Evolutionary conservation across 2,329 filamentous ascomycete species (phyloP).

Genomic region (Onygenales sp.): DNA sequence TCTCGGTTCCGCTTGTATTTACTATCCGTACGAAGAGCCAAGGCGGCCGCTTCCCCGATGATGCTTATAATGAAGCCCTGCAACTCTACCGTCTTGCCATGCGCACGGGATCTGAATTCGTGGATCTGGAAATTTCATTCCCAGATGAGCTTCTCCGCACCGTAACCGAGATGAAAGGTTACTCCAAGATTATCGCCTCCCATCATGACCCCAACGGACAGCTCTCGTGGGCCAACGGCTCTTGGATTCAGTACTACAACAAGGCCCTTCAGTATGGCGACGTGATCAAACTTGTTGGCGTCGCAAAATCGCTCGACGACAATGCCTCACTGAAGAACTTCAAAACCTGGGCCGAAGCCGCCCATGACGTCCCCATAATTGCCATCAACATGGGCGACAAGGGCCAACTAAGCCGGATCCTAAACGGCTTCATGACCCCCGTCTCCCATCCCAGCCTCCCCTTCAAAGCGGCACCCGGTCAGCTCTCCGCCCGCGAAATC

Average conservation of each 20-base stretch:
- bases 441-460: slow-evolving; percentile 85
- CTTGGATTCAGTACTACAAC: slow-evolving; percentile 87
- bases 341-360: slow-evolving; percentile 61
- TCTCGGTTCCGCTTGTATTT: slow-evolving; percentile 77
- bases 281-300: slow-evolving; percentile 86
- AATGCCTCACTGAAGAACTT: slow-evolving; percentile 80
- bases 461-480: slow-evolving; percentile 86
- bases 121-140: slow-evolving; percentile 86
- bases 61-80: slow-evolving; percentile 59
- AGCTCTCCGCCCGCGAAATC: slow-evolving; percentile 84
- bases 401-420: slow-evolving; percentile 80
- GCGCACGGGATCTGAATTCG: slow-evolving; percentile 78
- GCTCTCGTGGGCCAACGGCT: slow-evolving; percentile 84
- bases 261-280: slow-evolving; percentile 82
- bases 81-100: slow-evolving; percentile 70
- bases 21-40: slow-evolving; percentile 79
- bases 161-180: slow-evolving; percentile 59
- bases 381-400: slow-evolving; percentile 88
- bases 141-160: slow-evolving; percentile 64
- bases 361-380: slow-evolving; percentile 76
- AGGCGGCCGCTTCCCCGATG: slow-evolving; percentile 79
- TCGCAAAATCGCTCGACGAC: slow-evolving; percentile 66
- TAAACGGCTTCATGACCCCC: slow-evolving; percentile 89
- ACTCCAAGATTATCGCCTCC: slow-evolving; percentile 81
- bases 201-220: slow-evolving; percentile 78